phyloP scores from a whole-genome alignment of 352 stramenopile genomes.

The Peronosclerospora sorghi region DNA sequence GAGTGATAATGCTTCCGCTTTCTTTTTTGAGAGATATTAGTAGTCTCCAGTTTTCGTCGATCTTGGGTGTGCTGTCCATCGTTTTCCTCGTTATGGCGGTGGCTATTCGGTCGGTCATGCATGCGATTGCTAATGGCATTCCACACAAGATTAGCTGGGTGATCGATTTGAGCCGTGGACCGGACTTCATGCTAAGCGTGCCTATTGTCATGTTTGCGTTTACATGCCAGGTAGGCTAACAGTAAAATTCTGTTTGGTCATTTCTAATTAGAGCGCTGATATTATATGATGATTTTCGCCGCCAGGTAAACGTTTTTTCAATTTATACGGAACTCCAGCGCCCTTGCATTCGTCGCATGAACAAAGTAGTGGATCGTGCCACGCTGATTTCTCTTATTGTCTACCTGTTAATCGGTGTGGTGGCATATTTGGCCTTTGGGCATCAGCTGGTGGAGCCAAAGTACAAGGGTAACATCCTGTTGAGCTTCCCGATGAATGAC shows the following conservation, averaged over 20 bases:
- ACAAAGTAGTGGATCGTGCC: slow-evolving; percentile 78
- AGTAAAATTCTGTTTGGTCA: background rate
- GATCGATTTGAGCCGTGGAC: slow-evolving; percentile 53
- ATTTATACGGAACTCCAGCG: slow-evolving; percentile 85
- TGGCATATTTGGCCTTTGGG: slow-evolving; percentile 75
- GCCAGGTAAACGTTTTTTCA: slow-evolving; percentile 76
- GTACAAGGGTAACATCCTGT: slow-evolving; percentile 75
- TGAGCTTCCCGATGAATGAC: slow-evolving; percentile 70
- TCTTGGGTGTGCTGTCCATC: slow-evolving; percentile 74
- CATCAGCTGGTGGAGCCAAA: slow-evolving; percentile 44
- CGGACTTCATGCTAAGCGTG: slow-evolving; percentile 79
- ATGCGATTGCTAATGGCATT: slow-evolving; percentile 38
- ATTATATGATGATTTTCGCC: background rate
- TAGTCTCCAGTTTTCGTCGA: slow-evolving; percentile 78
- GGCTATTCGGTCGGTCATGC: slow-evolving; percentile 68
- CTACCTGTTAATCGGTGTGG: slow-evolving; percentile 67
- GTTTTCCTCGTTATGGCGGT: slow-evolving; percentile 79
- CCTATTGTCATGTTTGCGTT: slow-evolving; percentile 86
- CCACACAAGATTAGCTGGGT: slow-evolving; percentile 59
- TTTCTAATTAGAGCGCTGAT: slow-evolving; percentile 1
- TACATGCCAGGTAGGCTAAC: slow-evolving; percentile 53
- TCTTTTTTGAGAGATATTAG: slow-evolving; percentile 79
- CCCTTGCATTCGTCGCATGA: slow-evolving; percentile 79
- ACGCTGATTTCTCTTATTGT: slow-evolving; percentile 63
- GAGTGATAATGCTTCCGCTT: slow-evolving; percentile 70